Evolutionary conservation across 768 basidiomycete genomes (phyloP), one percentile per base, ranked within the genome.

Genomic region (Pisolithus tinctorius): DNA sequence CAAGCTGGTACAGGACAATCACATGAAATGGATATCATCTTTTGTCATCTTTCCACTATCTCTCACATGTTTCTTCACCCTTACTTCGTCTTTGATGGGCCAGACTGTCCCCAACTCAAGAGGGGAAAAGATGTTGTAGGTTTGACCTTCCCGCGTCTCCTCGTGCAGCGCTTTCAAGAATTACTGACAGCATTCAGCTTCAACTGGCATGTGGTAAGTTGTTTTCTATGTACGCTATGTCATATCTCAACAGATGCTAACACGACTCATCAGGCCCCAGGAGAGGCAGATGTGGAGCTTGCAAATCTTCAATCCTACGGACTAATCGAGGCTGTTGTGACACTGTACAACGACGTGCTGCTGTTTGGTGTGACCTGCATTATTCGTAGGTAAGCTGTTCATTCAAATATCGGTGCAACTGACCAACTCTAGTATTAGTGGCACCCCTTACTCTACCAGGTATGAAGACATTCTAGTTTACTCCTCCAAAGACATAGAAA

Each of bases 141-240:
- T 61, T 60, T n/a, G n/a, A n/a, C n/a, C n/a, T n/a, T n/a, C n/a
- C n/a, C n/a, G n/a, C n/a, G n/a, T n/a, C n/a, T n/a, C 45, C n/a
- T n/a, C n/a, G n/a, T n/a, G n/a, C n/a, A n/a, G n/a, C n/a, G n/a
- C n/a, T n/a, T n/a, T n/a, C n/a, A 62, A 46, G 54, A 64, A 37
- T 51, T 79, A 16, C 55, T 76, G 7, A 58, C 69, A n/a, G 66
- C 64, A 0, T 79, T 76, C 51, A 74, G 76, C 2, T 73, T 73
- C 41, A 64, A 70, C 45, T 68, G 63, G 59, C 52, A 61, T 48
- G 52, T 25, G 31, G 68, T 64, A 46, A 37, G 54, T 50, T 6
- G 5, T n/a, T 46, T 3, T 6, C 34, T 23, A 17, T 14, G 10
- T 4, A 17, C 31, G n/a, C n/a, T n/a, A n/a, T n/a, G n/a, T n/a